These are phyloP conservation scores for Suhomyces emberorum DNA, from an alignment of 805 yeast species.

Conservation along the genomic window DNA sequence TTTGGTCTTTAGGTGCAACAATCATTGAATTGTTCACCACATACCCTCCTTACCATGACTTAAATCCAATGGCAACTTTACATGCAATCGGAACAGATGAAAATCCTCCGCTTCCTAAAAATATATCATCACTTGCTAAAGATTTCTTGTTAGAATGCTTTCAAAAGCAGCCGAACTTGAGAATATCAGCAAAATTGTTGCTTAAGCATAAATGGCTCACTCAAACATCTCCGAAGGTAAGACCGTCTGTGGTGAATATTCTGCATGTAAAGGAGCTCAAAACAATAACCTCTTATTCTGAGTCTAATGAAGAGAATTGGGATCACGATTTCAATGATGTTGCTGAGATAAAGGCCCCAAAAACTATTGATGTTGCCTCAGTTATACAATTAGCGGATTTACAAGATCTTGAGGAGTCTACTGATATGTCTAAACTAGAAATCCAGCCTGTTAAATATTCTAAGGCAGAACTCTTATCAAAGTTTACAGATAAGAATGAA, in stretches of 20 bases:
- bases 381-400: not conserved
- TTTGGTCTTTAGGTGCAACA: constrained; percentile 96
- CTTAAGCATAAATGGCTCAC: constrained; percentile 61
- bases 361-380: not conserved
- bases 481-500: constrained; percentile 27
- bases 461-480: constrained; percentile 28
- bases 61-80: constrained; percentile 72
- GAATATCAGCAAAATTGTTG: constrained; percentile 55
- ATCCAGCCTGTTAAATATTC: constrained; percentile 7
- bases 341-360: constrained; percentile 14
- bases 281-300: constrained; percentile 26
- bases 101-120: constrained; percentile 63
- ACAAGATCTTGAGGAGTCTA: not conserved
- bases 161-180: constrained; percentile 59
- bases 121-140: constrained; percentile 38
- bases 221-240: not conserved
- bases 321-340: constrained; percentile 32
- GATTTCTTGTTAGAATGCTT: constrained; percentile 69
- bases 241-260: not conserved
- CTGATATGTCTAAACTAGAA: not conserved
- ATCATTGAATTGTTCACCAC: constrained; percentile 83
- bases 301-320: constrained; percentile 31
- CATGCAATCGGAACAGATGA: constrained; percentile 81
- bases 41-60: constrained; percentile 79
- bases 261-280: constrained; percentile 9